Evolutionary conservation across 1,284 basidiomycete species (phyloP), one percentile per base, ranked within the genome.

Genomic region (Irpex sp.): DNA sequence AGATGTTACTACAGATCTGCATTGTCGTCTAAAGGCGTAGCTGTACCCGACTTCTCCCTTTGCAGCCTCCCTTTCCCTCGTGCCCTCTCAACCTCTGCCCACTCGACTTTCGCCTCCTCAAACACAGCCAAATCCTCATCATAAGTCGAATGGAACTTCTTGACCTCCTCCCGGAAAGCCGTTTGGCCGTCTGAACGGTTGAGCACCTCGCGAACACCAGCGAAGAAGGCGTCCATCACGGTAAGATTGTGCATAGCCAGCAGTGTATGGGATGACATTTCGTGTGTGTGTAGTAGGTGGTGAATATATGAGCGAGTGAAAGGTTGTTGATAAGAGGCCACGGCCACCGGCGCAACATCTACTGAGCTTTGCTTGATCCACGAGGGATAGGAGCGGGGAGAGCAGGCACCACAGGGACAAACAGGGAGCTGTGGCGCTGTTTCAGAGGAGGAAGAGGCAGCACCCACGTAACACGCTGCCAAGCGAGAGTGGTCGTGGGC

Each of bases 261-360:
- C 38, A 93, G 73, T 3, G 90, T 72, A 68, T 93, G 89, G 0
- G 91, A 87, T 0, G 87, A 86, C 92, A 94, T 93, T 73, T 94
- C 92, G 75, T 94, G 92, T 6, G 92, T 93, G 60, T 90, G 87
- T 51, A 94, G 77, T 9, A 94, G 83, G 69, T 94, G 93, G 71
- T 94, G 91, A 37, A 92, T 60, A 68, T 94, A 94, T 2, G 89
- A 88, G n/a, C 88, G 84, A 2, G 85, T 87, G 69, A 81, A 83
- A 68, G 67, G 72, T 49, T 13, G 64, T 66, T 59, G 3, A 61
- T 52, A 55, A 9, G 21, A 8, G 9, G 6, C 26, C 6, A 21
- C 26, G 13, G 6, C 34, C 6, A n/a, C 9, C 6, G 49, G 49
- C 9, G 51, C 19, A 47, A 61, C 69, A 66, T 88, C 87, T 26